phyloP scores from a whole-genome alignment of 345 rosid species.

The Arabidopsis arenosa region DNA sequence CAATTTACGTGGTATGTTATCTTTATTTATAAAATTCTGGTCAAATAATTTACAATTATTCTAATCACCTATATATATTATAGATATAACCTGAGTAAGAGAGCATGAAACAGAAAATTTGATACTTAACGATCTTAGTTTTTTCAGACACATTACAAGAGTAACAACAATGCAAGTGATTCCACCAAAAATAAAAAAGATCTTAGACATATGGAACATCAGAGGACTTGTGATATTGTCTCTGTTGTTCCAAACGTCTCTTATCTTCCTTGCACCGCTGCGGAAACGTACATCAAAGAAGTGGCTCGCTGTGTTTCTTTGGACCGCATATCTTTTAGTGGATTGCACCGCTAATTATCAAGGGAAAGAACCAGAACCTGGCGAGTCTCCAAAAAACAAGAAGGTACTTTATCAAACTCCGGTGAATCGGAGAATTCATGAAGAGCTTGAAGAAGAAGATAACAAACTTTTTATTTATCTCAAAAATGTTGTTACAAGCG shows the following conservation, averaged over 20 bases:
- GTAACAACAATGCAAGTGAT: conserved; percentile 38
- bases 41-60: no score
- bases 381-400: conserved; percentile 35
- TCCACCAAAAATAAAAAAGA: conserved; percentile 38
- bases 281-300: conserved; percentile 54
- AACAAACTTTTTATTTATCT: no score
- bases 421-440: no score
- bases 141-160: not conserved
- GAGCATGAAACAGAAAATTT: conserved; percentile 10
- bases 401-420: conserved; percentile 14
- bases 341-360: conserved; percentile 66
- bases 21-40: no score
- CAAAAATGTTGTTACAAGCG: no score
- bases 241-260: conserved; percentile 55
- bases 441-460: no score
- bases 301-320: conserved; percentile 44
- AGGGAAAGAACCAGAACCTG: conserved; percentile 25
- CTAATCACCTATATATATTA: no score
- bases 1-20: no score
- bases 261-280: conserved; percentile 56
- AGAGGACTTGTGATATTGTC: conserved; percentile 61
- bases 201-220: conserved; percentile 66
- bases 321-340: conserved; percentile 67
- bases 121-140: conserved; percentile 16
- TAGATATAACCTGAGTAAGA: no score